These are phyloP conservation scores for Pelargonium citronellum DNA, from an alignment of 441 rosid genomes.

Conservation along the genomic window DNA sequence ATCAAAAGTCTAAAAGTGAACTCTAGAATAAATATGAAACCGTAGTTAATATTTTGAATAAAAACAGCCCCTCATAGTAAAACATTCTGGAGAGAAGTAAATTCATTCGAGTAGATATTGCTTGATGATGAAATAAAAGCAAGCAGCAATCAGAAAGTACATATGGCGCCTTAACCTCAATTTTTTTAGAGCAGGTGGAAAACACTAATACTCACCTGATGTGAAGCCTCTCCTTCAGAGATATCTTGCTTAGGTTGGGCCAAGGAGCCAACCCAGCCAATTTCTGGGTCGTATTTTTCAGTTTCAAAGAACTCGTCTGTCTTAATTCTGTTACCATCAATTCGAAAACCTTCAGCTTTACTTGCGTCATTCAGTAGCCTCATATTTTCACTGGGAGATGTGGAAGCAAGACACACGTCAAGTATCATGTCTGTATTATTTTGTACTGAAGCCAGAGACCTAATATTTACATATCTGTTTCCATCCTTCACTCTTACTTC, in stretches of 20 bases:
- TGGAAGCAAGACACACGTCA: constrained; percentile 63
- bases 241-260: constrained; percentile 23
- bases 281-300: constrained; percentile 38
- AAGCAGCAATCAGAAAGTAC: constrained; percentile 15
- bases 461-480: constrained; percentile 72
- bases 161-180: constrained; percentile 1
- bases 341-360: constrained; percentile 28
- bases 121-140: not conserved
- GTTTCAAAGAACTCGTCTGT: constrained; percentile 51
- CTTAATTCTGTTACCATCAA: constrained; percentile 28
- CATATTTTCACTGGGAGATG: constrained; percentile 29
- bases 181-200: not conserved
- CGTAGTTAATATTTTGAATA: too few species aligned
- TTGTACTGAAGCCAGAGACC: constrained; percentile 77
- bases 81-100: too few species aligned
- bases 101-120: not conserved
- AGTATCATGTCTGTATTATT: constrained; percentile 63
- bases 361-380: constrained; percentile 26
- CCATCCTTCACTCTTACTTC: constrained; percentile 87
- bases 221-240: constrained; percentile 22
- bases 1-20: not conserved
- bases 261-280: constrained; percentile 52
- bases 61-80: too few species aligned
- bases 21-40: not conserved
- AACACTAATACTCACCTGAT: constrained; percentile 30